A percentile compares a stretch with the other conserved stretches of the same genome.
Conservation (phyloP, 2,329 filamentous ascomycete species). For the Colletotrichum abscissum region DNA sequence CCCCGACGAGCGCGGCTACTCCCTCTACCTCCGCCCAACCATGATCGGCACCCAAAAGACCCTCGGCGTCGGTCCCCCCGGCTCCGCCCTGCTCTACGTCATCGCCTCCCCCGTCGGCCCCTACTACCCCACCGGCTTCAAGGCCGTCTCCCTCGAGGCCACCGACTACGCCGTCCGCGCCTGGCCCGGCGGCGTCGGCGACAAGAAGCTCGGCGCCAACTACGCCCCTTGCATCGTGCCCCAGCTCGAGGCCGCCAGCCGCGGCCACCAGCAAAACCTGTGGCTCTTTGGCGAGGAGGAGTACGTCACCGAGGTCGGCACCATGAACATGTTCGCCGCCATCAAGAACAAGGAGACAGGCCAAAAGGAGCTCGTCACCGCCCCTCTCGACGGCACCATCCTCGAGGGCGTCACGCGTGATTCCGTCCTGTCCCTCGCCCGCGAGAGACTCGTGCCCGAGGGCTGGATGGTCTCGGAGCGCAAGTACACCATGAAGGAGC, state of each 20-base stretch:
- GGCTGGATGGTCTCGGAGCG: conserved; percentile 91
- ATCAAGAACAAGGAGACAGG: conserved; percentile 88
- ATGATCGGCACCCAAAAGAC: conserved; percentile 98
- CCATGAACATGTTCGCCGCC: conserved; percentile 97
- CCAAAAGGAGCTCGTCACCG: conserved; percentile 92
- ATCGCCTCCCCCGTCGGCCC: conserved; percentile 97
- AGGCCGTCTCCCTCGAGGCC: conserved; percentile 93
- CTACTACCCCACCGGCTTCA: conserved; percentile 99
- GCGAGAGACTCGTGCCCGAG: conserved; percentile 83
- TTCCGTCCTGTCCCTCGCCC: conserved; percentile 86
- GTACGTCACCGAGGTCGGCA: conserved; percentile 96
- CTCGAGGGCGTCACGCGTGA: conserved; percentile 95
- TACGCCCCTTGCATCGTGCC: conserved; percentile 99
- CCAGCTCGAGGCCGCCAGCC: conserved; percentile 88
- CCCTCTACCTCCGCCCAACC: conserved; percentile 93
- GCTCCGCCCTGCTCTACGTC: conserved; percentile 90
- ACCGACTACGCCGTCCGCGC: conserved; percentile 97
- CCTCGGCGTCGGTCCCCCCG: conserved; percentile 91
- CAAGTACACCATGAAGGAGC: conserved; percentile 90
- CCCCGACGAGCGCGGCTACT: conserved; percentile 87
- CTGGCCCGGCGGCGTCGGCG: conserved; percentile 96
- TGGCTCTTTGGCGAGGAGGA: conserved; percentile 98
- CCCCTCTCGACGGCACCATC: conserved; percentile 95
- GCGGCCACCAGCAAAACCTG: conserved; percentile 97
- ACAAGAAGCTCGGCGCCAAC: conserved; percentile 99